Conservation (phyloP, 2,329 filamentous ascomycete genomes). For the Cladorrhinum sp. region DNA sequence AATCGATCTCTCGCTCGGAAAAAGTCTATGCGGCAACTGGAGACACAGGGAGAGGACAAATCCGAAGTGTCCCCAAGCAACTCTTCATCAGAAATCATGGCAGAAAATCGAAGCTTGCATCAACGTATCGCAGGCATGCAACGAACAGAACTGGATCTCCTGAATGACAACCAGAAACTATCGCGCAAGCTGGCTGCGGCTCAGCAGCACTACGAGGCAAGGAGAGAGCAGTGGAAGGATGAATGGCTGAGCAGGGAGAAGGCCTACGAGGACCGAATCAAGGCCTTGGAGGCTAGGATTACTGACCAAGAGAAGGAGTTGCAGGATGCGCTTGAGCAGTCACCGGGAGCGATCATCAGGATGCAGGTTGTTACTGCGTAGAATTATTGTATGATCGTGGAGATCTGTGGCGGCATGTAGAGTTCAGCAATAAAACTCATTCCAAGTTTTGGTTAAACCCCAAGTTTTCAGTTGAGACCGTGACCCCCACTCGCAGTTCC, state of each 20-base stretch:
- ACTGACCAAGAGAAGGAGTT: slow-evolving; percentile 6
- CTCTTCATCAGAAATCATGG: slow-evolving; percentile 4
- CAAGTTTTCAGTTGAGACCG: no score
- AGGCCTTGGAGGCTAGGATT: slow-evolving; percentile 8
- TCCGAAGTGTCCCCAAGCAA: neutral
- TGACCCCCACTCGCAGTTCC: no score
- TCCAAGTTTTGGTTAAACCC: no score
- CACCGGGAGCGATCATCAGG: neutral
- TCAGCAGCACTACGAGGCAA: slow-evolving; percentile 12
- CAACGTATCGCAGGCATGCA: slow-evolving; percentile 23
- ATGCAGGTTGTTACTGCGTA: neutral
- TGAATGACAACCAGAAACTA: slow-evolving; percentile 20
- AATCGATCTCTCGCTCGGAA: neutral
- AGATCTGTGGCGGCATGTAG: no score
- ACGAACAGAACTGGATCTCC: slow-evolving; percentile 17
- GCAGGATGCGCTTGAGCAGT: neutral
- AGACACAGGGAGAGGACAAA: neutral
- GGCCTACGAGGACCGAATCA: slow-evolving; percentile 13
- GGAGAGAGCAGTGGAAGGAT: slow-evolving; percentile 15
- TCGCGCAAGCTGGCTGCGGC: slow-evolving; percentile 1
- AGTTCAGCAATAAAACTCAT: no score
- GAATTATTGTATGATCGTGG: no score
- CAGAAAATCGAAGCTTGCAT: slow-evolving; percentile 21
- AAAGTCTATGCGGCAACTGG: neutral
- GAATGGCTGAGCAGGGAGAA: slow-evolving; percentile 11